Evolutionary conservation across 2,329 filamentous ascomycete species (phyloP).

Genomic region (Hypoxylon sp.): DNA sequence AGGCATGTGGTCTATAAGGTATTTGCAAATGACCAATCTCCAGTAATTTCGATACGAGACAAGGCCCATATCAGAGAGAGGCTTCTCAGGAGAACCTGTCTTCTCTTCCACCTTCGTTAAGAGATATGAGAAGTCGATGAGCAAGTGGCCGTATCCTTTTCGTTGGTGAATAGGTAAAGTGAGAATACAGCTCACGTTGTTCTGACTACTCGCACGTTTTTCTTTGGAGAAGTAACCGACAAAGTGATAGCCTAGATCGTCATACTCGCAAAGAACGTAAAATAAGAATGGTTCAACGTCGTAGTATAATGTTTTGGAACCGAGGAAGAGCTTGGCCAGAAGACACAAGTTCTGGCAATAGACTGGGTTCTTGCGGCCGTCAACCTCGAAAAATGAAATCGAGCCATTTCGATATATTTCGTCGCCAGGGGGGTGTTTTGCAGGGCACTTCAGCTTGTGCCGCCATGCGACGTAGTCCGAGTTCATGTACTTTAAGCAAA

Average conservation of each 20-base stretch:
- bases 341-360: conserved; percentile 99
- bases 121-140: conserved; percentile 98
- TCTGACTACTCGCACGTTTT: conserved; percentile 92
- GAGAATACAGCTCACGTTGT: conserved; percentile 97
- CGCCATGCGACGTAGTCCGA: conserved; percentile 98
- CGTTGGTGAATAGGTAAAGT: conserved; percentile 97
- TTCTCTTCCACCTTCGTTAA: conserved; percentile 93
- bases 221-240: conserved; percentile 99
- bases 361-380: conserved; percentile 96
- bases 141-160: conserved; percentile 94
- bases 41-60: conserved; percentile 99
- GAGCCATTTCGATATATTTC: conserved; percentile 95
- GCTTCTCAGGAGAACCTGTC: conserved; percentile 96
- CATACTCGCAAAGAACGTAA: conserved; percentile 96
- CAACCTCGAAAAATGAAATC: conserved; percentile 96
- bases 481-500: conserved; percentile 99
- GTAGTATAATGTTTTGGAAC: conserved; percentile 98
- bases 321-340: conserved; percentile 95
- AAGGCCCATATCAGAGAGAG: conserved; percentile 95
- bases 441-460: conserved; percentile 96
- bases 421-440: conserved; percentile 96
- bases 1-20: conserved; percentile 74
- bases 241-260: conserved; percentile 93
- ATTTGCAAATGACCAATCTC: conserved; percentile 88
- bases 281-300: conserved; percentile 98